Base-by-base conservation (phyloP, 1,284 basidiomycete genomes). In the Puccinia novopanici region DNA sequence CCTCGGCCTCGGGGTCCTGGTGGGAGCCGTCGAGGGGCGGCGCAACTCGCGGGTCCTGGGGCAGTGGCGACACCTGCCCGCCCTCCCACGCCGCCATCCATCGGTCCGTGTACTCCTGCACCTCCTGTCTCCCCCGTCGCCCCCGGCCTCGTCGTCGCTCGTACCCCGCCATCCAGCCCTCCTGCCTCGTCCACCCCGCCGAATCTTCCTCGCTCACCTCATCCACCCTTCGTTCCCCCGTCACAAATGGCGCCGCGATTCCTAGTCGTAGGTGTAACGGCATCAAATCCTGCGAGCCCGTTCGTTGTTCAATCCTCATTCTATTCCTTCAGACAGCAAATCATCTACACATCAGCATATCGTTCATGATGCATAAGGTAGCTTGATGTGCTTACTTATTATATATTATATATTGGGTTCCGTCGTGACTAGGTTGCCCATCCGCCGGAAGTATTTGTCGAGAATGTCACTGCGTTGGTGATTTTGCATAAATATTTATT, bases 91-190 rank as follows among this genome's bases (percentile, higher is more conserved):
- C 30, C 5, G 30, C 27, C 63, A 78, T 78, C 75, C 75, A 78
- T 40, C n/a, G 19, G 48, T 78, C 75, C 19, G 65, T 57, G 68
- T 78, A 59, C n/a, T n/a, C 24, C 17, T 34, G 55, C 22, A 70
- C 65, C 30, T 27, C n/a, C n/a, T 55, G 30, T 61, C 5, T 61
- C 10, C 27, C 34, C 10, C 24, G 10, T 61, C 57, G 6, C 12
- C 3, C 5, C 10, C 4, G 5, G 5, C 10, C 34, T 37, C 57
- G 24, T 61, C 57, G 24, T 4, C 27, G 6, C 10, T 27, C 10
- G 24, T 61, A 61, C 30, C 10, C 10, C 30, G 5, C 10, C 57
- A 61, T 61, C 57, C 57, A 61, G 5, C 57, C 57, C 13, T 61
- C 24, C 24, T 8, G 22, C 6, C 19, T 57, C 55, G 19, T 27